Conservation (phyloP, 2,329 filamentous ascomycete species). For the Pseudocercospora cruenta region DNA sequence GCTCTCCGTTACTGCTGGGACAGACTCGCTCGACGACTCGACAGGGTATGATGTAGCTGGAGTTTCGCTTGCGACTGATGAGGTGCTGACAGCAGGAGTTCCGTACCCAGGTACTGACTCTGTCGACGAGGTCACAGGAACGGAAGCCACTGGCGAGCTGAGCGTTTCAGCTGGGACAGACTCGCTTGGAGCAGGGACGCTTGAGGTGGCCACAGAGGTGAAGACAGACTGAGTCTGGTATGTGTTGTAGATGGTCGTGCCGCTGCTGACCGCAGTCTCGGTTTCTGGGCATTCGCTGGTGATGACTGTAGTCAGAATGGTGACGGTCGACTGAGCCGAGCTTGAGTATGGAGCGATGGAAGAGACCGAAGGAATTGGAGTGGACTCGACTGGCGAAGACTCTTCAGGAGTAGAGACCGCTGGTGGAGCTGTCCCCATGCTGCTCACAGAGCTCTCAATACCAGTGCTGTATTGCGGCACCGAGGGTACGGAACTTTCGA, state of each 20-base stretch:
- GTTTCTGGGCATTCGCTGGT: constrained; percentile 22
- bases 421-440: neutral
- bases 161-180: constrained; percentile 1
- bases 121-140: neutral
- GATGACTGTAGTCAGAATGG: constrained; percentile 16
- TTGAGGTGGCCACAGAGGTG: constrained; percentile 44
- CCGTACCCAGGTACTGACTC: neutral
- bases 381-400: constrained; percentile 4
- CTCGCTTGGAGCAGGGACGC: constrained; percentile 30
- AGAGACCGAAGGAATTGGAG: constrained; percentile 8
- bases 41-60: neutral
- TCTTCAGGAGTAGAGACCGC: neutral
- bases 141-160: neutral
- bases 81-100: constrained; percentile 2
- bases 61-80: neutral
- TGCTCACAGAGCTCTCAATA: too few species aligned
- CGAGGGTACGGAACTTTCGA: too few species aligned
- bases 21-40: neutral
- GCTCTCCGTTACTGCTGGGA: neutral
- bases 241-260: constrained; percentile 16
- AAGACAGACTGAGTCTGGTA: constrained; percentile 27
- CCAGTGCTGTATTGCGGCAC: too few species aligned
- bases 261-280: constrained; percentile 17
- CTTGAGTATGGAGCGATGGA: constrained; percentile 2
- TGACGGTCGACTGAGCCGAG: constrained; percentile 15